Evolutionary conservation across 192 early-diverging fungal species (phyloP), one percentile per base, ranked within the genome.

Genomic region (Bifiguratus adelaidae): DNA sequence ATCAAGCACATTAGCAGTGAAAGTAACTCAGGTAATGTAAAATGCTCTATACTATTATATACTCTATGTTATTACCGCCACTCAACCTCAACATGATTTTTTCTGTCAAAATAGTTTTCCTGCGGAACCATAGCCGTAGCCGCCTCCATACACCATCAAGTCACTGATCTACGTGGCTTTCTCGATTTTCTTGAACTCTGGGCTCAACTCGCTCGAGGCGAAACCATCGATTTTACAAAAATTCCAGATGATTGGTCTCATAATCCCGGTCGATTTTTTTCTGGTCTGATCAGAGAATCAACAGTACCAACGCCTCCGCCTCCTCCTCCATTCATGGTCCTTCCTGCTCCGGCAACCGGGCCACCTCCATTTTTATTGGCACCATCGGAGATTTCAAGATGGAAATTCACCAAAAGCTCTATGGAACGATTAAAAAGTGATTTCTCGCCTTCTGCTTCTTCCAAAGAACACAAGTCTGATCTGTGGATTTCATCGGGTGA

Each of bases 401-500:
- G 52, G 52, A 55, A 37, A 7, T 47, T 61, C 43, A 42, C 52
- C 35, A 61, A 55, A 36, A 46, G 11, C 21, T 50, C 52, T 3
- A 47, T 61, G 59, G 59, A 51, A 26, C 52, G 29, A 4, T 18
- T 61, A 21, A 61, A 55, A 28, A 30, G n/a, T 2, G 59, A 55
- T 25, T 55, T 61, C 26, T 55, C 52, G 7, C 59, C 59, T 22
- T 13, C 52, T 30, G 29, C 34, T 4, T 34, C 21, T 4, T 30
- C 25, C 20, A 25, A 52, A 20, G 41, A 41, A 35, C 30, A 44
- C 51, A 30, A 27, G 18, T 41, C 58, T 16, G 47, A 27, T 29
- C 18, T 22, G 6, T 64, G 61, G 61, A 64, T 64, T 35, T 64
- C 61, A n/a, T 58, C 61, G 0, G 61, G 56, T 0, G 61, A 64